These are phyloP conservation scores for Phalaenopsis aphrodite DNA, from an alignment of 106 monocot genomes.

Conservation along the genomic window DNA sequence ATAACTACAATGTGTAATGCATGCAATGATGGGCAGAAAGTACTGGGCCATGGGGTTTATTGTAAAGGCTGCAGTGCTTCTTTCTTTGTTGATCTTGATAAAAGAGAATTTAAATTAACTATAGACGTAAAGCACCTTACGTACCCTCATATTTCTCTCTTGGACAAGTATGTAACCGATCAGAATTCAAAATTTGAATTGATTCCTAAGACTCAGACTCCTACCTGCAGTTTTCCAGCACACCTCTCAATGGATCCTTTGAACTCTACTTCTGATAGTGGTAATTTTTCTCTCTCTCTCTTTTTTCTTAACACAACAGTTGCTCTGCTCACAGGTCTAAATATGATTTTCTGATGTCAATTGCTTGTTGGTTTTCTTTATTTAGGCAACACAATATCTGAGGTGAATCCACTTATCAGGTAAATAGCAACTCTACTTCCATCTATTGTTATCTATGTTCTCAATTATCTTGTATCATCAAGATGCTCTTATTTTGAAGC, in stretches of 20 bases:
- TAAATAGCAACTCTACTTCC: slow-evolving; percentile 3
- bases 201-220: neutral
- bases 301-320: neutral
- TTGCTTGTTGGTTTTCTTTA: neutral
- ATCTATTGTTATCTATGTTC: neutral
- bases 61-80: slow-evolving; percentile 7
- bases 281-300: slow-evolving; percentile 8
- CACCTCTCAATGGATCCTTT: slow-evolving; percentile 1
- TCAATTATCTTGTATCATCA: neutral
- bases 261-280: slow-evolving; percentile 18
- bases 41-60: neutral
- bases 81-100: slow-evolving; percentile 15
- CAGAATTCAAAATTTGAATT: neutral
- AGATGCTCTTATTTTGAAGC: neutral
- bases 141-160: too few species aligned
- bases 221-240: slow-evolving; percentile 4
- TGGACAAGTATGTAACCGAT: neutral
- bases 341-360: slow-evolving; percentile 4
- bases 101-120: neutral
- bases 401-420: slow-evolving; percentile 15
- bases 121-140: neutral
- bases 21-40: slow-evolving; percentile 13
- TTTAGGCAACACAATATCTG: neutral
- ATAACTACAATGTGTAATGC: slow-evolving; percentile 24
- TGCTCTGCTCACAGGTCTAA: neutral